These are phyloP conservation scores for Phlyctochytrium planicorne DNA, from an alignment of 192 early-diverging fungal genomes.

Conservation along the genomic window DNA sequence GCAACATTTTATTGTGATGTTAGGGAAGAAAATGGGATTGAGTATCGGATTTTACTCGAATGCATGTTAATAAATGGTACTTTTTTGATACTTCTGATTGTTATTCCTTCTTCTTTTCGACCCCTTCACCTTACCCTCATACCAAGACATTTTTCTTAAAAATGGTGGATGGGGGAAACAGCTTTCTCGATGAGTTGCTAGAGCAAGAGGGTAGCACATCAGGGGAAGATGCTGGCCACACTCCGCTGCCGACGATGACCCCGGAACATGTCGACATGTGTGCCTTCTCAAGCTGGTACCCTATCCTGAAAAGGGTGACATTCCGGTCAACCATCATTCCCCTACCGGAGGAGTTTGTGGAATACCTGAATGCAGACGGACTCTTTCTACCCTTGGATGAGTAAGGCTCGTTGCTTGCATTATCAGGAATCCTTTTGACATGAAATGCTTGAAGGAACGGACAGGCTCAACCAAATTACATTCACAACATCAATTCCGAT, in stretches of 20 bases:
- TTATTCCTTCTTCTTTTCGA: too few relatives aligned
- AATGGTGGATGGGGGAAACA: too few relatives aligned
- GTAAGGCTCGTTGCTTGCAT: constrained; percentile 32
- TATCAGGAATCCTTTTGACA: constrained; percentile 1
- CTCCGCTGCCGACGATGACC: constrained; percentile 55
- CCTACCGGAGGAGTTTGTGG: constrained; percentile 74
- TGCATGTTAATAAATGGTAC: too few relatives aligned
- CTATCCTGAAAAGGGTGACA: constrained; percentile 56
- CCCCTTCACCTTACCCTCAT: too few relatives aligned
- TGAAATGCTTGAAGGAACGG: constrained; percentile 28
- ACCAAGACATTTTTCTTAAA: too few relatives aligned
- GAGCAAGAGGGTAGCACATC: too few relatives aligned
- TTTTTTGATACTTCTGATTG: too few relatives aligned
- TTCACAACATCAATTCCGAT: constrained; percentile 28
- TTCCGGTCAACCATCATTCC: constrained; percentile 74
- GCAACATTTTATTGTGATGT: too few relatives aligned
- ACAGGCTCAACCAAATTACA: constrained; percentile 34
- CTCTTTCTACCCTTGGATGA: constrained; percentile 75
- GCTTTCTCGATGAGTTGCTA: too few relatives aligned
- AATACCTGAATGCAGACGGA: constrained; percentile 83
- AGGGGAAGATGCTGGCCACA: too few relatives aligned
- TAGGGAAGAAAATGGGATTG: too few relatives aligned
- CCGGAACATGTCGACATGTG: constrained; percentile 67
- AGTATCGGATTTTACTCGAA: too few relatives aligned
- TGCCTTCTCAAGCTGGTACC: constrained; percentile 79